Evolutionary conservation across 1,139 yeast species (phyloP).

Genomic region (Pichiaceae sp.): DNA sequence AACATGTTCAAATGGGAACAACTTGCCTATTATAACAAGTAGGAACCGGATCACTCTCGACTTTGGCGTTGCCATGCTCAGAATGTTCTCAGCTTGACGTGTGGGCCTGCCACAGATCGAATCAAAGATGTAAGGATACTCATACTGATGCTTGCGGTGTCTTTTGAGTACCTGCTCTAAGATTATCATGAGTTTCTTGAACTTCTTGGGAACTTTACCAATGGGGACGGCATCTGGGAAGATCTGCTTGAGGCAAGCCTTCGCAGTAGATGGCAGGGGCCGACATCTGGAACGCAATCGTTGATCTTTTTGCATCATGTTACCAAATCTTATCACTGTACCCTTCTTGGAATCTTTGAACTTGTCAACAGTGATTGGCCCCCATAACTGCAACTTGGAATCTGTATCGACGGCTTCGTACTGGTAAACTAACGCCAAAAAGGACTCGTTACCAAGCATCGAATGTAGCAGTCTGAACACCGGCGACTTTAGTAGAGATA

Average conservation of each 20-base stretch:
- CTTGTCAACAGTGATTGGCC: conserved; percentile 12
- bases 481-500: conserved; percentile 25
- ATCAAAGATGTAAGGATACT: conserved; percentile 25
- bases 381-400: conserved; percentile 28
- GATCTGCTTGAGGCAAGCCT: conserved; percentile 1
- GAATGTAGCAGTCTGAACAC: conserved; percentile 30
- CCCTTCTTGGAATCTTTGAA: neutral
- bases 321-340: neutral
- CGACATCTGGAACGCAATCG: conserved; percentile 3
- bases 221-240: neutral
- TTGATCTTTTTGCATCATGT: conserved; percentile 1
- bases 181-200: conserved; percentile 9
- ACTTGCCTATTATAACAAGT: conserved; percentile 31
- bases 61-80: conserved; percentile 21
- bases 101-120: conserved; percentile 15
- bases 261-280: conserved; percentile 13
- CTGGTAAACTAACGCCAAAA: conserved; percentile 27
- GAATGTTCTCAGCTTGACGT: conserved; percentile 9
- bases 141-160: conserved; percentile 19
- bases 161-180: conserved; percentile 16
- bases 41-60: conserved; percentile 32
- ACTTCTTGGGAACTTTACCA: conserved; percentile 19
- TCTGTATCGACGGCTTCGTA: conserved; percentile 21
- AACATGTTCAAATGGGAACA: conserved; percentile 46
- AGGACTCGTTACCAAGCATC: conserved; percentile 26